Evolutionary conservation across 805 yeast genomes (phyloP), one percentile per base, ranked within the genome.

Genomic region (Tanozyma kutaoensis): DNA sequence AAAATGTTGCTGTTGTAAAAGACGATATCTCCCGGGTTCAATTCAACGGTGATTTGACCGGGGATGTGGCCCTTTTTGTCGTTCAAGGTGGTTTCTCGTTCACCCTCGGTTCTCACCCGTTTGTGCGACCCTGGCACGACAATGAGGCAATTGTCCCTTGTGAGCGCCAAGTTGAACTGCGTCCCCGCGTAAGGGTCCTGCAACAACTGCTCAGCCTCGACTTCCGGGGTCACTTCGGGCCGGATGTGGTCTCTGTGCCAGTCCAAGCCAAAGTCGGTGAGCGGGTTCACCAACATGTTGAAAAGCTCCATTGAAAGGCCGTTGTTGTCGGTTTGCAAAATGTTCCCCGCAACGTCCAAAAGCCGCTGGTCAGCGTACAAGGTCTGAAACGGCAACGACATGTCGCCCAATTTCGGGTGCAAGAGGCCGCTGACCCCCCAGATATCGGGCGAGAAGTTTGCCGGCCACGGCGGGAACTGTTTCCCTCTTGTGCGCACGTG

Each of bases 391-490:
- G 58, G 53, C 2, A 27, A 14, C 3, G 60, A 43, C 29, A 51
- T 35, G 4, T 51, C 55, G 2, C 52, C 51, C 32, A 62, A 42
- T 22, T 54, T 62, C 0, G 72, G 72, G 35, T 66, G 62, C 39
- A 66, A 43, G 24, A 66, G 48, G 6, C 66, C 66, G 4, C 61
- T 43, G 8, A 66, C 50, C 0, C 72, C 72, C 72, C 72, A 66
- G 30, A 66, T 65, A 32, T 66, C 71, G 3, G 70, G 69, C 28
- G 55, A 53, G 36, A 53, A 60, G 30, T 61, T 58, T 28, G 47
- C 48, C 12, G 70, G 69, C 72, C 72, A 66, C n/a, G 72, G 72
- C 6, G 72, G 72, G 36, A 66, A 66, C 37, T 66, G 72, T 34
- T 66, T 66, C 5, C 70, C 71, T 24, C 60, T 43, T 3, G 69